phyloP scores from a whole-genome alignment of 2,329 filamentous ascomycete species.

The Domatiomyces catenatus region DNA sequence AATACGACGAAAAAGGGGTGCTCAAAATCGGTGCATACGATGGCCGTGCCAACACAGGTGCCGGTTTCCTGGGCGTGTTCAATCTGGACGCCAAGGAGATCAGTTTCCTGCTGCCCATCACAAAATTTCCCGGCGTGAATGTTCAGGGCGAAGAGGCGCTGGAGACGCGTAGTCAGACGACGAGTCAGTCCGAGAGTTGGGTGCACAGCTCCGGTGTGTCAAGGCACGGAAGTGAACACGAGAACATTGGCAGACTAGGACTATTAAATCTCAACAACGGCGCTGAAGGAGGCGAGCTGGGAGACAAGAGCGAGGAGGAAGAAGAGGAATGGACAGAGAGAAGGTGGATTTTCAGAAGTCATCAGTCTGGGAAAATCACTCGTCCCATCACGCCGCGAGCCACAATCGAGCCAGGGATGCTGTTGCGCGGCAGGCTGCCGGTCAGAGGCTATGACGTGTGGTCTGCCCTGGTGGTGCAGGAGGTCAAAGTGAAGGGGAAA shows the following conservation, averaged over 20 bases:
- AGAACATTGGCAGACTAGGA: neutral
- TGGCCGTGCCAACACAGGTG: slow-evolving; percentile 51
- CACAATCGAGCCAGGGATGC: slow-evolving; percentile 22
- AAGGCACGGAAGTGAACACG: neutral
- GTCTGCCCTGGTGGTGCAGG: slow-evolving; percentile 51
- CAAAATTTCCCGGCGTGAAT: slow-evolving; percentile 58
- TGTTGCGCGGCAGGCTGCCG: slow-evolving; percentile 49
- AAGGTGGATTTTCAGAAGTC: slow-evolving; percentile 58
- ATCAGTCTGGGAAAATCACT: slow-evolving; percentile 50
- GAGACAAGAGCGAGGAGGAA: neutral
- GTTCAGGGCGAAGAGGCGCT: neutral
- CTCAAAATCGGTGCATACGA: slow-evolving; percentile 69
- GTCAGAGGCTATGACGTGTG: slow-evolving; percentile 65
- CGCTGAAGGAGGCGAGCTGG: neutral
- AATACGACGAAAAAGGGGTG: slow-evolving; percentile 56
- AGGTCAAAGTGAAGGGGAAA: slow-evolving; percentile 13
- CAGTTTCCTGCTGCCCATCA: slow-evolving; percentile 54
- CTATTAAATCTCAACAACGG: neutral
- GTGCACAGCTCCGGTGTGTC: neutral
- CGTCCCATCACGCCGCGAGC: slow-evolving; percentile 32
- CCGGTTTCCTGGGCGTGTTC: slow-evolving; percentile 68
- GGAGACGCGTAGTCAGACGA: neutral
- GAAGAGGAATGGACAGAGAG: slow-evolving; percentile 3
- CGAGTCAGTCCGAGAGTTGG: neutral
- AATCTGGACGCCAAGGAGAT: slow-evolving; percentile 53